Conservation (phyloP, 1,139 yeast genomes). For the Taphrina confusa region DNA sequence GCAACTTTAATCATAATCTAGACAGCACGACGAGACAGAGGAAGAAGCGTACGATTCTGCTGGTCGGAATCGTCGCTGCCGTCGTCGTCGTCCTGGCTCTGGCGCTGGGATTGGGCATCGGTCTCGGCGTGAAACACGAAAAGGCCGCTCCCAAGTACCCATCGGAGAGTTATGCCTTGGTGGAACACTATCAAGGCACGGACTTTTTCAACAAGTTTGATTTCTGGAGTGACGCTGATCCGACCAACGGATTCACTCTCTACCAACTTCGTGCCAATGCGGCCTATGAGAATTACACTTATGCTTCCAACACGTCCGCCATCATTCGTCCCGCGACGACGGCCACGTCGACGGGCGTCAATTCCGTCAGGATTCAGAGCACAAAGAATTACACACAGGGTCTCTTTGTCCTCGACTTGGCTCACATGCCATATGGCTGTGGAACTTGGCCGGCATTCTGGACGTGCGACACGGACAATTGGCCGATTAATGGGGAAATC, state of each 20-base stretch:
- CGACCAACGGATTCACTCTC: conserved; percentile 35
- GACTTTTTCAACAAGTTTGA: conserved; percentile 33
- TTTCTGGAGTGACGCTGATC: conserved; percentile 29
- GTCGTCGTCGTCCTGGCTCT: conserved; percentile 16
- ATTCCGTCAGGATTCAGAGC: conserved; percentile 23
- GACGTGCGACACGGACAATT: conserved; percentile 28
- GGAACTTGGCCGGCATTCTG: conserved; percentile 39
- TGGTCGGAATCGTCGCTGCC: conserved; percentile 3
- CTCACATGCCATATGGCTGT: conserved; percentile 37
- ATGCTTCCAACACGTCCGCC: conserved; percentile 32
- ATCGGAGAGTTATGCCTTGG: conserved; percentile 15
- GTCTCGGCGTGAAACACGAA: conserved; percentile 4
- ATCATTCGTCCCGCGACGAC: conserved; percentile 14
- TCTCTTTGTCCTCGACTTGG: conserved; percentile 33
- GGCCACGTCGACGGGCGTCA: conserved; percentile 26
- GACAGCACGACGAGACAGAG: not conserved
- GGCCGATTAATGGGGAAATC: conserved; percentile 36
- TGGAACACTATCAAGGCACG: conserved; percentile 22
- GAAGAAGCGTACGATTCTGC: not conserved
- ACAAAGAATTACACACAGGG: conserved; percentile 28
- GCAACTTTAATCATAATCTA: not conserved
- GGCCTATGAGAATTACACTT: conserved; percentile 19
- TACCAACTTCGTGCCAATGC: conserved; percentile 26
- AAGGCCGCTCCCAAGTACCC: conserved; percentile 7
- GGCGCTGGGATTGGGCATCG: conserved; percentile 14